Evolutionary conservation across 83 land plant species (phyloP).

Genomic region (Picea abies): DNA sequence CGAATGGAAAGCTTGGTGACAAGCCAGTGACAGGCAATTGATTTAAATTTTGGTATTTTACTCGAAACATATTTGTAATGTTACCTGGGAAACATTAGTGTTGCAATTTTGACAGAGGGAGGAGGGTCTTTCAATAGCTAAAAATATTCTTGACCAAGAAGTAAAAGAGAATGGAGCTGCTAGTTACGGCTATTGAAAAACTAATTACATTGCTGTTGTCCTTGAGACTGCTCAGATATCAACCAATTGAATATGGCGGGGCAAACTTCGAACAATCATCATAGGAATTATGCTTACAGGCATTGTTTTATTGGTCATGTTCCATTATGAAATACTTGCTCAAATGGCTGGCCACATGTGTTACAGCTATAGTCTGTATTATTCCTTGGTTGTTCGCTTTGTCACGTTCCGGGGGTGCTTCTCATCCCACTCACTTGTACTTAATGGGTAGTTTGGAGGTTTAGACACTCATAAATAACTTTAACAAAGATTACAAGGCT

Average conservation of each 20-base stretch:
- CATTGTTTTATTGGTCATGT: background rate
- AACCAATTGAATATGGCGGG: background rate
- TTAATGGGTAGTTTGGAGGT: background rate
- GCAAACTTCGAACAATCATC: background rate
- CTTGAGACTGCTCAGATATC: slow-evolving; percentile 1
- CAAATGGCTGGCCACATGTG: background rate
- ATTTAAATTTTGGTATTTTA: background rate
- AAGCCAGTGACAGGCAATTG: slow-evolving; percentile 2
- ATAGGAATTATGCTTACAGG: background rate
- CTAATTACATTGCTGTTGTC: no score
- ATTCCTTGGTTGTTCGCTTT: background rate
- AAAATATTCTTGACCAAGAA: slow-evolving; percentile 7
- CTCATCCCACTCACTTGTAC: background rate
- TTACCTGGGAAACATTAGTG: background rate
- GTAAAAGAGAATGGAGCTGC: background rate
- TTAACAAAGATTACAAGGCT: background rate
- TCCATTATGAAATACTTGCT: background rate
- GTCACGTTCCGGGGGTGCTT: background rate
- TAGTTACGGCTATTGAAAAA: background rate
- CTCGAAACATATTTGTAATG: no score
- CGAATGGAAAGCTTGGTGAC: background rate
- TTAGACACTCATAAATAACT: background rate
- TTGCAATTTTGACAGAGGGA: background rate
- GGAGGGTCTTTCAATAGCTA: background rate
- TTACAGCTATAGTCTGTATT: background rate